These are phyloP conservation scores for Podospora appendiculata DNA, from an alignment of 495 filamentous ascomycete species.

Conservation along the genomic window DNA sequence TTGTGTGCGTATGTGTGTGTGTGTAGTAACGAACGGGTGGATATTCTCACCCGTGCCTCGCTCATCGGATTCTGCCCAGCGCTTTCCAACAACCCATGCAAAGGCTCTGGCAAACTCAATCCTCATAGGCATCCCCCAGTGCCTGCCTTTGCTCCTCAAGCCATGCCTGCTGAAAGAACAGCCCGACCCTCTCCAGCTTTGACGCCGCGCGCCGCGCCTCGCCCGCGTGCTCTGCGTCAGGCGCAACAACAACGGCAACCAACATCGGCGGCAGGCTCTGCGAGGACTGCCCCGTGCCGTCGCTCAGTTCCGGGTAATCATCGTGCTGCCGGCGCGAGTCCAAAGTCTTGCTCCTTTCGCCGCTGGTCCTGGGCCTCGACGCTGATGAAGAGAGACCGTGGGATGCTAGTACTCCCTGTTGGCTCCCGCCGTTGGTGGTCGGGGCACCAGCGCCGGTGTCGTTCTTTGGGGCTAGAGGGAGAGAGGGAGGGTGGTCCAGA, in stretches of 20 bases:
- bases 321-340: background rate
- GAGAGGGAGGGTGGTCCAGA: slow-evolving; percentile 11
- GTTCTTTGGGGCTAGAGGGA: background rate
- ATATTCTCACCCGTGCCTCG: too few species aligned
- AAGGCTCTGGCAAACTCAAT: too few species aligned
- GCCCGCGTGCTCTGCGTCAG: slow-evolving; percentile 14
- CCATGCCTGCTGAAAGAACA: slow-evolving; percentile 22
- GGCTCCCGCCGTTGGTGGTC: background rate
- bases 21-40: too few species aligned
- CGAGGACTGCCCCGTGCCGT: background rate
- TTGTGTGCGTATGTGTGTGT: too few species aligned
- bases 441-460: background rate
- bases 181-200: slow-evolving; percentile 26
- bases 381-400: too few species aligned
- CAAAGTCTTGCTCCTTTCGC: too few species aligned
- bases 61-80: too few species aligned
- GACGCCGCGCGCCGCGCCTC: slow-evolving; percentile 26
- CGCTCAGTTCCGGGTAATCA: background rate
- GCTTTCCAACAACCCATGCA: too few species aligned
- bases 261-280: slow-evolving; percentile 17
- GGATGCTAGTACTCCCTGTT: background rate
- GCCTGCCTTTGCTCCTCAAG: slow-evolving; percentile 13
- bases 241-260: slow-evolving; percentile 24
- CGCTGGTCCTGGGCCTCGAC: too few species aligned
- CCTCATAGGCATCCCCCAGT: too few species aligned